A percentile compares a stretch with the other conserved stretches of the same genome.
Evolutionary conservation across 2,329 filamentous ascomycete species (phyloP).

Genomic region (Fusarium citri): DNA sequence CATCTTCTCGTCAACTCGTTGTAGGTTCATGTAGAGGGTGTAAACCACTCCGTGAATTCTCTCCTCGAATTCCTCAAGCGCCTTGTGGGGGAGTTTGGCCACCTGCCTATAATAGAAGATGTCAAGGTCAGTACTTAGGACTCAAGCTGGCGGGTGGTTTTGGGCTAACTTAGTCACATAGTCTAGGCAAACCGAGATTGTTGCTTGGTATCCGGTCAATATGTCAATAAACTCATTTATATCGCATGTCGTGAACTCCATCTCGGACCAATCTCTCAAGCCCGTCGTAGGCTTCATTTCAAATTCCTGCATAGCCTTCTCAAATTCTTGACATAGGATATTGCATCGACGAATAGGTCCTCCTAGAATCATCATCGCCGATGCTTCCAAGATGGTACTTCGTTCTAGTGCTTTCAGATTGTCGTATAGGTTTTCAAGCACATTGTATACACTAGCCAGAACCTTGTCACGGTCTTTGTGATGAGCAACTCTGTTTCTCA

Average conservation of each 20-base stretch:
- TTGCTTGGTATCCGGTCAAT: slow-evolving; percentile 54
- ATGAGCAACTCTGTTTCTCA: slow-evolving; percentile 50
- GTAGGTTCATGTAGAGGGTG: slow-evolving; percentile 50
- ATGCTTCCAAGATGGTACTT: slow-evolving; percentile 40
- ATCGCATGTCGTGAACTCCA: slow-evolving; percentile 55
- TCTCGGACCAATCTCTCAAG: slow-evolving; percentile 54
- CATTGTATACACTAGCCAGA: slow-evolving; percentile 48
- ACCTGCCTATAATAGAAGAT: slow-evolving; percentile 42
- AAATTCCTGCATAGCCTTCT: slow-evolving; percentile 52
- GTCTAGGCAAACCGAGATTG: slow-evolving; percentile 53
- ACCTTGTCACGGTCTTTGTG: slow-evolving; percentile 52
- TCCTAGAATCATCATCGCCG: slow-evolving; percentile 49
- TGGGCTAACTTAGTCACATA: slow-evolving; percentile 52
- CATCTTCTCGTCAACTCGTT: slow-evolving; percentile 53
- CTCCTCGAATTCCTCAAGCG: slow-evolving; percentile 53
- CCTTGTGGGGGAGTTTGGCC: slow-evolving; percentile 47
- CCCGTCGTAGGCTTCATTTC: slow-evolving; percentile 48
- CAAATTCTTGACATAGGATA: slow-evolving; percentile 53
- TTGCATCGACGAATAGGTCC: slow-evolving; percentile 52
- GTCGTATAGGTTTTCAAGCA: slow-evolving; percentile 50
- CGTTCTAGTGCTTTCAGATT: slow-evolving; percentile 48
- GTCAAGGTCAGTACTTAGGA: slow-evolving; percentile 1
- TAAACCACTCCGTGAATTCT: slow-evolving; percentile 53
- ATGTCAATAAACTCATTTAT: slow-evolving; percentile 56
- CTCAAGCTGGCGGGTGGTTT: slow-evolving; percentile 10